phyloP scores from a whole-genome alignment of 306 rosid genomes.

The Trifolium repens region DNA sequence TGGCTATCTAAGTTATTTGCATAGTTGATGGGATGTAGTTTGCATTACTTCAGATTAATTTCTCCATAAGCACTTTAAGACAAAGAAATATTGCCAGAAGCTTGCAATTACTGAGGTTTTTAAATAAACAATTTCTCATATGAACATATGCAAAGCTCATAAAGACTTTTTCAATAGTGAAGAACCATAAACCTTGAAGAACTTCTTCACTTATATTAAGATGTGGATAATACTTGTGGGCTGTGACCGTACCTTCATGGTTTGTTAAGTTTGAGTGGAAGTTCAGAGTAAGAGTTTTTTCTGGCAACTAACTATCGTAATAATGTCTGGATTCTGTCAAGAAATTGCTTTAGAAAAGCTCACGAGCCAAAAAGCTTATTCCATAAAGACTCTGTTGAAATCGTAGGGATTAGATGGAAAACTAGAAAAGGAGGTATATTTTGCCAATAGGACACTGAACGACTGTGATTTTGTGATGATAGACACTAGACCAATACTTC shows the following conservation, averaged over 20 bases:
- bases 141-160: background rate
- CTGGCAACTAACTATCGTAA: background rate
- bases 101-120: background rate
- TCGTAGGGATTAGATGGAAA: background rate
- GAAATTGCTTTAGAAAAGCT: conserved; percentile 12
- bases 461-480: background rate
- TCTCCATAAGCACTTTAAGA: background rate
- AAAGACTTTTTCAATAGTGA: background rate
- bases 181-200: background rate
- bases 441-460: background rate
- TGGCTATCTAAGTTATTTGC: conserved; percentile 7
- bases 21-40: background rate
- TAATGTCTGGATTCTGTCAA: background rate
- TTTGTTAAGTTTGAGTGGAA: background rate
- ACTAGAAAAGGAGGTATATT: conserved; percentile 1
- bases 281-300: background rate
- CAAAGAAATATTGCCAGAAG: background rate
- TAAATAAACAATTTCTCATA: background rate
- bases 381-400: background rate
- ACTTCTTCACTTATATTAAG: background rate
- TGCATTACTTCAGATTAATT: background rate
- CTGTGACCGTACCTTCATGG: background rate
- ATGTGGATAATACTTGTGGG: background rate
- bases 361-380: background rate
- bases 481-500: background rate